Evolutionary conservation across 2,329 filamentous ascomycete genomes (phyloP).

Genomic region (Penicillium sp.): DNA sequence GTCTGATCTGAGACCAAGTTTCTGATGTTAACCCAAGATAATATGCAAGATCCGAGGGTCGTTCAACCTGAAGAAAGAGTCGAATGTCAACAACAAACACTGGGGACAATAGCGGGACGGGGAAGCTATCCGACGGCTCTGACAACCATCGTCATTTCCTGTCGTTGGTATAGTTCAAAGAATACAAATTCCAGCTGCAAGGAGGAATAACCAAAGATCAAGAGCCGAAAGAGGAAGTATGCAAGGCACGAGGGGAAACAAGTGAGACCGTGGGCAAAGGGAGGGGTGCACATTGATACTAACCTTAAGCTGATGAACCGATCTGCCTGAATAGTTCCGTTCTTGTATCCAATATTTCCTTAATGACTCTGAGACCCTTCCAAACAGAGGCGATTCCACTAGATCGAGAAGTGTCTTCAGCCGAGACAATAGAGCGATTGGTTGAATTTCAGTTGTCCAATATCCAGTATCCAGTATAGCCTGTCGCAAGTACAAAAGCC

Average conservation of each 20-base stretch:
- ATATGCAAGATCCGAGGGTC: slow-evolving; percentile 31
- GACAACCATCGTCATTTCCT: slow-evolving; percentile 27
- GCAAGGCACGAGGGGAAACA: slow-evolving; percentile 36
- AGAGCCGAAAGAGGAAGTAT: slow-evolving; percentile 30
- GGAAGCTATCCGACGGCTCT: slow-evolving; percentile 29
- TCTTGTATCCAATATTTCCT: background rate
- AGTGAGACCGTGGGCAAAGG: slow-evolving; percentile 31
- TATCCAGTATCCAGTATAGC: background rate
- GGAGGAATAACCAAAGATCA: slow-evolving; percentile 28
- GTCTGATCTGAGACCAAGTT: slow-evolving; percentile 16
- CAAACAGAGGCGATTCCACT: slow-evolving; percentile 16
- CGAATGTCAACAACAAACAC: slow-evolving; percentile 40
- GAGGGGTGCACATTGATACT: slow-evolving; percentile 26
- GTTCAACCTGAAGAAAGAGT: slow-evolving; percentile 24
- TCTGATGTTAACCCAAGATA: slow-evolving; percentile 27
- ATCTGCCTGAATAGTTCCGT: slow-evolving; percentile 9
- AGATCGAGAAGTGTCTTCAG: slow-evolving; percentile 13
- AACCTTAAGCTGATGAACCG: slow-evolving; percentile 30
- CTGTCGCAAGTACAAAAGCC: background rate
- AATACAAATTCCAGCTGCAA: slow-evolving; percentile 33
- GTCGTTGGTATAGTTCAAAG: slow-evolving; percentile 23
- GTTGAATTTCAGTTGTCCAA: slow-evolving; percentile 2
- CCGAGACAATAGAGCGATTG: slow-evolving; percentile 20
- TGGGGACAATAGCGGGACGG: slow-evolving; percentile 21
- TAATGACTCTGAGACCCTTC: slow-evolving; percentile 19